Evolutionary conservation across 2,329 filamentous ascomycete species (phyloP), one percentile per base, ranked within the genome.

Genomic region (Zymoseptoria brevis): DNA sequence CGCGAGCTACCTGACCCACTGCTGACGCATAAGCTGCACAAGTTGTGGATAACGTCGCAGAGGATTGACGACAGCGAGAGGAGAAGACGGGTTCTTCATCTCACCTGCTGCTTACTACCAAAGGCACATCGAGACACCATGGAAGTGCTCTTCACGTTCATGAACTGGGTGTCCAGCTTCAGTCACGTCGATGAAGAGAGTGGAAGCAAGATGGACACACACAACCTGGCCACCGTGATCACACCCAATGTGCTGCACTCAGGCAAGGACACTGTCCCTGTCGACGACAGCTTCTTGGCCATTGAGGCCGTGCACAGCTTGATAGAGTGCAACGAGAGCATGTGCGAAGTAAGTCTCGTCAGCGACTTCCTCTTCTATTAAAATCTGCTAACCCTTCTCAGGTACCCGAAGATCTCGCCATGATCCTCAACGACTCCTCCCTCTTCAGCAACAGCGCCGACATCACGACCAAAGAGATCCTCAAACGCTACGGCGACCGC

Each of bases 141-240:
- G 75, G 94, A 99, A 75, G 91, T 99, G 50, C 76, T 99, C 1
- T 97, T 96, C 76, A 89, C 87, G 55, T 99, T 99, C 80, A 81
- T 99, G 53, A 96, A 96, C 70, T 99, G 94, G 93, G 90, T 92
- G 4, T 91, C 92, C 4, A 96, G 92, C 1, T 99, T 99, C 79
- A 93, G 95, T 63, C 92, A 96, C 71, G 87, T 99, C 13, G 94
- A 99, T 68, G 94, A 99, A 70, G 94, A 99, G 72, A 89, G 88
- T 21, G 94, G 94, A 24, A 96, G 93, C 67, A 96, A 97, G 80
- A 99, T 99, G 94, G 94, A 99, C 73, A 89, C 96, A 56, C 91
- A 96, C 78, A 99, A 99, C 71, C 82, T 99, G 63, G 90, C 94
- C 3, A 97, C 95, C 2, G 94, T 99, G 63, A 96, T 99, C 74